Evolutionary conservation across 2,329 filamentous ascomycete genomes (phyloP).

Genomic region (Phyllosticta citribraziliensis): DNA sequence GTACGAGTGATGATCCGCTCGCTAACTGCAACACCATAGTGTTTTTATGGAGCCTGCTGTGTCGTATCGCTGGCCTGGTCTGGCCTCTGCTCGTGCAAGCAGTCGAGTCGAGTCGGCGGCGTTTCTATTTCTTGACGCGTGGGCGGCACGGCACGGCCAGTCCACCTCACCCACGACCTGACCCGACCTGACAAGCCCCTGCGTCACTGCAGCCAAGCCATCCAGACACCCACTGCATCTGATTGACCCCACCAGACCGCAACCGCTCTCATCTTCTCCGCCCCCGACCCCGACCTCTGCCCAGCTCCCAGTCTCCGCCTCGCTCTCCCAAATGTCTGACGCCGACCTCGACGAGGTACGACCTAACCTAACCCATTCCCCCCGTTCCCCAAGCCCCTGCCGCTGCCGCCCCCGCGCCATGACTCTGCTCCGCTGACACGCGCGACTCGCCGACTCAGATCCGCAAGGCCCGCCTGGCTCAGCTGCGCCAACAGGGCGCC

Average conservation of each 20-base stretch:
- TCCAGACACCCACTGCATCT: background rate
- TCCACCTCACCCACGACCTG: no score
- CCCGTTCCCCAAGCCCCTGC: background rate
- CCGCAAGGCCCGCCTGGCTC: slow-evolving; percentile 80
- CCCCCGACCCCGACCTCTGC: background rate
- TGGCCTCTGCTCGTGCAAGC: no score
- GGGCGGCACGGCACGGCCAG: no score
- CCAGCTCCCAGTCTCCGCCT: slow-evolving; percentile 5
- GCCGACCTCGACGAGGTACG: slow-evolving; percentile 54
- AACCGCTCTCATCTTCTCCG: background rate
- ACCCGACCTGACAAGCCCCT: no score
- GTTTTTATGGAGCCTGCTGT: no score
- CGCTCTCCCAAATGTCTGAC: slow-evolving; percentile 45
- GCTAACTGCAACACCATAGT: no score
- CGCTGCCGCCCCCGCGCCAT: slow-evolving; percentile 4
- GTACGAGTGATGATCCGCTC: no score
- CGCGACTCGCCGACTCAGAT: slow-evolving; percentile 74
- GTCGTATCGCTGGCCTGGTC: no score
- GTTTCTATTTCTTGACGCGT: no score
- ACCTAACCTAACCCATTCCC: slow-evolving; percentile 4
- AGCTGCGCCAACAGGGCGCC: slow-evolving; percentile 67
- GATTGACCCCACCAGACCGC: background rate
- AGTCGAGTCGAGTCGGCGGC: no score
- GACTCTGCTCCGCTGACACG: slow-evolving; percentile 54
- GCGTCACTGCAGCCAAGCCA: background rate